These are phyloP conservation scores for Globisporangium cystogenes DNA, from an alignment of 352 stramenopile species.

Conservation along the genomic window DNA sequence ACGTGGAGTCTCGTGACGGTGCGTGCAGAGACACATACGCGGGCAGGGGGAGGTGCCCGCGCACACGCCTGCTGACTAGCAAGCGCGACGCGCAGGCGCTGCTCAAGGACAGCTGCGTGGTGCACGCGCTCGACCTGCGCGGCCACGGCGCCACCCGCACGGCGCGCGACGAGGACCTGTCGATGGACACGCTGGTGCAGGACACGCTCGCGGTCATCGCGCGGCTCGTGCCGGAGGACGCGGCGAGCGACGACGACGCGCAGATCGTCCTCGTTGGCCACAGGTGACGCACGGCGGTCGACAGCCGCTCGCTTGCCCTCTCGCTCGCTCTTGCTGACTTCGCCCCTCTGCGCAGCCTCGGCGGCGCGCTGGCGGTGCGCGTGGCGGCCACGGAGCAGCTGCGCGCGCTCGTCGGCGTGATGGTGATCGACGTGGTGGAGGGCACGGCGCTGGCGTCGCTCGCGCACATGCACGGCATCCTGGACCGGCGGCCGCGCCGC, in stretches of 20 bases:
- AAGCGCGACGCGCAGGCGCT: conserved; percentile 31
- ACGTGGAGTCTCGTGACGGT: conserved; percentile 82
- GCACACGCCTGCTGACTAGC: background rate
- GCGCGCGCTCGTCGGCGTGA: conserved; percentile 63
- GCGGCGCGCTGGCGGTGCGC: conserved; percentile 74
- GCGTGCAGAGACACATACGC: background rate
- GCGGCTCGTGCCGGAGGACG: conserved; percentile 34
- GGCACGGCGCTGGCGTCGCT: conserved; percentile 83
- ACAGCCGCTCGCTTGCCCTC: background rate
- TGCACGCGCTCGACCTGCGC: conserved; percentile 82
- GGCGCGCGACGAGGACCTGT: conserved; percentile 59
- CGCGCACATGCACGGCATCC: conserved; percentile 77
- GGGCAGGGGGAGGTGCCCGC: background rate
- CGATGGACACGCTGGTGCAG: conserved; percentile 66
- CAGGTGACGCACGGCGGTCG: conserved; percentile 28
- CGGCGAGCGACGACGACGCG: conserved; percentile 21
- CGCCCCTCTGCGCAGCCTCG: conserved; percentile 39
- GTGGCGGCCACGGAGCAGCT: conserved; percentile 56
- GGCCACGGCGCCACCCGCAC: conserved; percentile 69
- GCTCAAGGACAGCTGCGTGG: conserved; percentile 67
- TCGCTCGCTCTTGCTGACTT: background rate
- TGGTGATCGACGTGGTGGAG: conserved; percentile 89
- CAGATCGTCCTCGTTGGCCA: conserved; percentile 78
- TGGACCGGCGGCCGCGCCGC: conserved; percentile 54
- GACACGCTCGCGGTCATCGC: conserved; percentile 59